Evolutionary conservation across 1,284 basidiomycete genomes (phyloP).

Genomic region (Cronartium quercuum): DNA sequence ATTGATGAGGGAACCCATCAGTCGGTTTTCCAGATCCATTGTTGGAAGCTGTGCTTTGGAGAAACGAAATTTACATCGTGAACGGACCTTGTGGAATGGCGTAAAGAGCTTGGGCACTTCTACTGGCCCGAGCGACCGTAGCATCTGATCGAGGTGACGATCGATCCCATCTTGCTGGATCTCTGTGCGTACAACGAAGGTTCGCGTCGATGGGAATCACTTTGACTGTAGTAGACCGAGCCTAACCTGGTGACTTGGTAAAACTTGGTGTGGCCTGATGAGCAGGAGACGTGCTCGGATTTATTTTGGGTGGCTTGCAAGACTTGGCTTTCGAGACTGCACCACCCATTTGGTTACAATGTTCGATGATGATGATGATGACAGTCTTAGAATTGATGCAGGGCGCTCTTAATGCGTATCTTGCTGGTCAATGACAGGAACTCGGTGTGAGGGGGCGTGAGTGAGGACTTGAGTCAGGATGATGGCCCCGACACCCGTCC

Average conservation of each 20-base stretch:
- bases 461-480: too few species aligned
- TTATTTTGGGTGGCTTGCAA: background rate
- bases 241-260: background rate
- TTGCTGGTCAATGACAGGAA: too few species aligned
- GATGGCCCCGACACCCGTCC: too few species aligned
- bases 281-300: background rate
- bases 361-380: too few species aligned
- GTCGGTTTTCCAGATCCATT: background rate
- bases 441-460: too few species aligned
- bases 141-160: slow-evolving; percentile 33
- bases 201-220: background rate
- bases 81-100: slow-evolving; percentile 17
- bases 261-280: background rate
- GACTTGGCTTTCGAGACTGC: background rate
- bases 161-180: slow-evolving; percentile 32
- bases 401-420: too few species aligned
- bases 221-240: background rate
- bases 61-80: background rate
- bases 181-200: background rate
- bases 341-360: background rate
- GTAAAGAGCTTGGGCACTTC: slow-evolving; percentile 28
- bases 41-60: background rate
- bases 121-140: slow-evolving; percentile 25
- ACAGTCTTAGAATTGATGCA: too few species aligned
- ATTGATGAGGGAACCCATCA: background rate